phyloP scores from a whole-genome alignment of 2,329 filamentous ascomycete species.

The Aspergillus clavatus region DNA sequence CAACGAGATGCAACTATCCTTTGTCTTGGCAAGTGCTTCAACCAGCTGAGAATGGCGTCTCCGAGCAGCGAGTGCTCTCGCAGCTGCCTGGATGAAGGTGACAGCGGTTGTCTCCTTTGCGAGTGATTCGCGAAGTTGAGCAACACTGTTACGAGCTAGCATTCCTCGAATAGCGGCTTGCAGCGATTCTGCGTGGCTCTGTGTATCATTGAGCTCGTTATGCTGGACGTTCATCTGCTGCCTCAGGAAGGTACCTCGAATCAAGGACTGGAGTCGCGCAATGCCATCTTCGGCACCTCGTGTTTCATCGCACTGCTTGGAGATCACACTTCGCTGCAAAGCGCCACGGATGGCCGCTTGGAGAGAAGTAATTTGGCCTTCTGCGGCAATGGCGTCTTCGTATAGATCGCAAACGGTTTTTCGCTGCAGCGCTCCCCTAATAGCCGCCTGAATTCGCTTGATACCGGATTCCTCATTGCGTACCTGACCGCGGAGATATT shows the following conservation, averaged over 20 bases:
- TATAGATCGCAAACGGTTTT: constrained; percentile 49
- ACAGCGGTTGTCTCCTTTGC: constrained; percentile 25
- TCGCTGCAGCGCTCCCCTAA: constrained; percentile 46
- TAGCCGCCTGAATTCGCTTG: constrained; percentile 52
- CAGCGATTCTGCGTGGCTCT: constrained; percentile 47
- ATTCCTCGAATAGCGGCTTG: constrained; percentile 60
- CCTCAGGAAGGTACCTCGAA: constrained; percentile 63
- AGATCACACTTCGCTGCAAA: constrained; percentile 16
- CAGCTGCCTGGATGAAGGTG: constrained; percentile 32
- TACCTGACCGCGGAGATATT: constrained; percentile 37
- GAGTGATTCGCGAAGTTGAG: constrained; percentile 23
- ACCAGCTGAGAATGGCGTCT: constrained; percentile 37
- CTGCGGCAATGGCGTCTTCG: constrained; percentile 57
- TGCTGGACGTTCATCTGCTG: constrained; percentile 32
- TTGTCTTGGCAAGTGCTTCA: constrained; percentile 38
- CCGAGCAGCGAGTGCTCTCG: constrained; percentile 35
- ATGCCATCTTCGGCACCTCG: constrained; percentile 51
- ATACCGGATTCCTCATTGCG: constrained; percentile 41
- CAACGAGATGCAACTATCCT: constrained; percentile 39
- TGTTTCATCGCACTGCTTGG: constrained; percentile 21
- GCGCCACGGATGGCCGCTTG: constrained; percentile 59
- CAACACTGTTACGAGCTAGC: constrained; percentile 32
- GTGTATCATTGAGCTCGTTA: constrained; percentile 44
- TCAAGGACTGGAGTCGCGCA: constrained; percentile 59
- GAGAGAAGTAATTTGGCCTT: constrained; percentile 55